Conservation (phyloP, 1,139 yeast genomes). For the Candida gigantensis region DNA sequence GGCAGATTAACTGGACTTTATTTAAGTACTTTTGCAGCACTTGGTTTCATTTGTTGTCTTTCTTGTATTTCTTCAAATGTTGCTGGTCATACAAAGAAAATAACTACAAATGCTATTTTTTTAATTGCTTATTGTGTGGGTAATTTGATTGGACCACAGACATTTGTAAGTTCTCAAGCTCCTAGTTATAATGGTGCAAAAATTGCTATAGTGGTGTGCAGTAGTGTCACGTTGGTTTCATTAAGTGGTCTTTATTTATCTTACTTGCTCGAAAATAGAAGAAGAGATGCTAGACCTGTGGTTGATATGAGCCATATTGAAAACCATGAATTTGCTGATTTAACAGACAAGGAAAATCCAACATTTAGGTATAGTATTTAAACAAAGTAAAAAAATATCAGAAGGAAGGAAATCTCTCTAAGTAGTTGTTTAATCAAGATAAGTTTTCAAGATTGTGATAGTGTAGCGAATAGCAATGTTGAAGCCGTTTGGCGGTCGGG, state of each 20-base stretch:
- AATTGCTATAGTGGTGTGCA: constrained; percentile 35
- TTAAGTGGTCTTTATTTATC: constrained; percentile 29
- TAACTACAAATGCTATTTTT: constrained; percentile 58
- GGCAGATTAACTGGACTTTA: constrained; percentile 47
- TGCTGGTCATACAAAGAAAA: constrained; percentile 71
- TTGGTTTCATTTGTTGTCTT: constrained; percentile 50
- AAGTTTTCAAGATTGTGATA: no score
- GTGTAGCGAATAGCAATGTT: no score
- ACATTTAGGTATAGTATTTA: constrained; percentile 50
- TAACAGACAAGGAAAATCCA: constrained; percentile 68
- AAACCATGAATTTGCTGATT: constrained; percentile 59
- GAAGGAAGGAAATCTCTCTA: no score
- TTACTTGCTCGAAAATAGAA: constrained; percentile 28
- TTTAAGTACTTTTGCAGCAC: constrained; percentile 27
- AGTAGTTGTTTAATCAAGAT: no score
- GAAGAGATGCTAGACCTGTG: constrained; percentile 21
- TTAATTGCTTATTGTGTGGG: constrained; percentile 69
- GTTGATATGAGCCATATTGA: constrained; percentile 27
- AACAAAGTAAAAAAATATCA: no score
- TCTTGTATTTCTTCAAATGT: constrained; percentile 56
- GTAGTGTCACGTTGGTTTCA: constrained; percentile 23
- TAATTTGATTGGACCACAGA: constrained; percentile 71
- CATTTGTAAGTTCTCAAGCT: constrained; percentile 53
- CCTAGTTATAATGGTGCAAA: constrained; percentile 55
- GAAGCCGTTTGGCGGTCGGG: no score